Evolutionary conservation across 148 eudicot species (phyloP).

Genomic region (Heliamphora exappendiculata): DNA sequence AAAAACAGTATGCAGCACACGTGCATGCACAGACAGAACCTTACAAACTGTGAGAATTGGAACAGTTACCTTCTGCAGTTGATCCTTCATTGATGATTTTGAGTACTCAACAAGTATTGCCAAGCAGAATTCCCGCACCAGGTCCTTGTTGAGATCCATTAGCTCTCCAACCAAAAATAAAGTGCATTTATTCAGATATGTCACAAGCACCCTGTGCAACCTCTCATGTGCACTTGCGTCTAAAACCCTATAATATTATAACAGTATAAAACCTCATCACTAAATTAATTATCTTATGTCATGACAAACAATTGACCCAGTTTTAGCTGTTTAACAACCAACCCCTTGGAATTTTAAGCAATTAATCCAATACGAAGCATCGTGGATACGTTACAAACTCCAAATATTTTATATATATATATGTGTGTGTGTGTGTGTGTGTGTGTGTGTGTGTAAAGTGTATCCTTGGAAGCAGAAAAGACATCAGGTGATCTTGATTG

Average conservation of each 20-base stretch:
- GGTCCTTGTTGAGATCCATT: conserved; percentile 25
- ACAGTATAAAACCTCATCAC: conserved; percentile 10
- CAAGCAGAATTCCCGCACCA: conserved; percentile 36
- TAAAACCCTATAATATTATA: conserved; percentile 36
- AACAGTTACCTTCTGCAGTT: conserved; percentile 41
- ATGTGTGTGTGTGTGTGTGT: no score
- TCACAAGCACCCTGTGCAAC: conserved; percentile 45
- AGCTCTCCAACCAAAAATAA: conserved; percentile 45
- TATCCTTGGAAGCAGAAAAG: no score
- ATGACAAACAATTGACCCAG: not conserved
- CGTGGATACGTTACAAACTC: no score
- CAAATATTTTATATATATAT: no score
- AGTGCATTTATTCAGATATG: conserved; percentile 41
- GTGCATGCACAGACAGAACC: not conserved
- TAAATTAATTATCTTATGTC: not conserved
- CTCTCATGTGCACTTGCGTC: conserved; percentile 39
- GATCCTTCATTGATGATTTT: conserved; percentile 40
- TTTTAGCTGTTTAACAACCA: not conserved
- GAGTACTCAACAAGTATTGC: conserved; percentile 43
- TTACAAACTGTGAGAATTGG: not conserved
- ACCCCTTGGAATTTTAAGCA: not conserved
- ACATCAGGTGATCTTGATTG: no score
- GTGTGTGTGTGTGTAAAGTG: no score
- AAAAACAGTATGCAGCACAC: not conserved
- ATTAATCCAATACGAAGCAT: not conserved